These are phyloP conservation scores for Malassezia nana DNA, from an alignment of 1,284 basidiomycete genomes.

Conservation along the genomic window DNA sequence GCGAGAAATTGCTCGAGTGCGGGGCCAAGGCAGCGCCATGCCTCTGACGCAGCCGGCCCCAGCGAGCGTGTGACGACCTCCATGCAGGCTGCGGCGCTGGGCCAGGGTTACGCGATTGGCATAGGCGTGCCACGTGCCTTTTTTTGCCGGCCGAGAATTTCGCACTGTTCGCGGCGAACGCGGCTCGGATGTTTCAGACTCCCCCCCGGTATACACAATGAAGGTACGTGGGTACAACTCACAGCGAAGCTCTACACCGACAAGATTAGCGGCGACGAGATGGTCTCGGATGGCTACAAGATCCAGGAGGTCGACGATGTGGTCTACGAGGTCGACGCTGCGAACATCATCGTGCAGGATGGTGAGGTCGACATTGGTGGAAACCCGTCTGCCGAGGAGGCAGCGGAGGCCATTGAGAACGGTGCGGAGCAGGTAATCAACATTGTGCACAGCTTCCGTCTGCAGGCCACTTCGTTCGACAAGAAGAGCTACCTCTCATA, in stretches of 20 bases:
- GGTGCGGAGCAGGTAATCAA: constrained; percentile 73
- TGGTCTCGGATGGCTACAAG: constrained; percentile 51
- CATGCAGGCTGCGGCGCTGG: background rate
- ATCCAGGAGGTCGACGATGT: constrained; percentile 67
- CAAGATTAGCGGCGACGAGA: constrained; percentile 72
- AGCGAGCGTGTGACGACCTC: background rate
- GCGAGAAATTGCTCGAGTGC: constrained; percentile 5
- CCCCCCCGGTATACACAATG: constrained; percentile 4
- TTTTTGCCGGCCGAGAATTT: constrained; percentile 1
- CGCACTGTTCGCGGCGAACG: background rate
- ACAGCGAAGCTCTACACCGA: constrained; percentile 58
- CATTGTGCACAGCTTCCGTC: constrained; percentile 82
- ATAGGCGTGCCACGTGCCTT: background rate
- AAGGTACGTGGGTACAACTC: constrained; percentile 12
- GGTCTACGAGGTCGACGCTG: constrained; percentile 82
- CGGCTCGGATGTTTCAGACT: background rate
- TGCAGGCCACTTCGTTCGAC: constrained; percentile 73
- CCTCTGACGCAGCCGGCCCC: background rate
- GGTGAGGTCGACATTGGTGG: constrained; percentile 85
- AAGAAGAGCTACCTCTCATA: constrained; percentile 79
- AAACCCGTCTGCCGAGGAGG: constrained; percentile 65
- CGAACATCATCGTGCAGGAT: constrained; percentile 63
- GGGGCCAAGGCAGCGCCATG: background rate
- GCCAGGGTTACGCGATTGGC: background rate
- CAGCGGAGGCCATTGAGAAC: constrained; percentile 70